Percentiles rank a stretch among this genome's conserved stretches.
Evolutionary conservation across 2,329 filamentous ascomycete genomes (phyloP).

Genomic region (Penicillium sp.): DNA sequence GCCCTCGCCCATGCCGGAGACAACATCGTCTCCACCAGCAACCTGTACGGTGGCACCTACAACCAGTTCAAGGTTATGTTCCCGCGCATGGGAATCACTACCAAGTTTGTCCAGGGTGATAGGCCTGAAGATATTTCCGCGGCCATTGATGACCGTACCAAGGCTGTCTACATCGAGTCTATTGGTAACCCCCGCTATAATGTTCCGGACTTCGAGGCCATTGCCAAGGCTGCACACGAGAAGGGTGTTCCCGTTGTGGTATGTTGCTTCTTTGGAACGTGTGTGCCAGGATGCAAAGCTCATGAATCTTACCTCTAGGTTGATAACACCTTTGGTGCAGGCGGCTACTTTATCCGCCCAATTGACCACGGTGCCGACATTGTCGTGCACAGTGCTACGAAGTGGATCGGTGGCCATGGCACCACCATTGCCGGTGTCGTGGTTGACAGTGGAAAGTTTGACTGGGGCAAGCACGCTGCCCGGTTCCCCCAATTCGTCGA

Average conservation of each 20-base stretch:
- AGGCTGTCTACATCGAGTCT: constrained; percentile 86
- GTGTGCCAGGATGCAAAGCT: background rate
- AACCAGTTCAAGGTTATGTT: constrained; percentile 95
- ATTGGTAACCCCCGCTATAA: constrained; percentile 95
- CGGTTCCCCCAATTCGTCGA: constrained; percentile 93
- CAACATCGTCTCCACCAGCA: constrained; percentile 88
- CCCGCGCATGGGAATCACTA: constrained; percentile 79
- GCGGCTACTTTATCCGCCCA: constrained; percentile 81
- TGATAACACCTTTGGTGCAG: constrained; percentile 94
- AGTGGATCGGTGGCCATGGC: constrained; percentile 96
- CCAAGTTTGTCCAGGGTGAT: constrained; percentile 84
- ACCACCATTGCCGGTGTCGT: constrained; percentile 86
- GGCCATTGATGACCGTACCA: constrained; percentile 88
- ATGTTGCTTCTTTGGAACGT: constrained; percentile 9
- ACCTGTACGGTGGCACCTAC: constrained; percentile 92
- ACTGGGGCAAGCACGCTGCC: constrained; percentile 80
- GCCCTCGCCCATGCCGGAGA: constrained; percentile 84
- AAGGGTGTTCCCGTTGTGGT: constrained; percentile 65
- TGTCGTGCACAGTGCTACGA: constrained; percentile 89
- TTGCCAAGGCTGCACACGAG: constrained; percentile 74
- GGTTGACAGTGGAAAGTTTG: constrained; percentile 85
- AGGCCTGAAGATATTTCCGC: constrained; percentile 73
- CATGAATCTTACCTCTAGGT: constrained; percentile 51
- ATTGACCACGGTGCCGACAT: constrained; percentile 92
- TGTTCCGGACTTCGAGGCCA: constrained; percentile 83